Evolutionary conservation across 2,329 filamentous ascomycete species (phyloP), one percentile per base, ranked within the genome.

Genomic region (Colletotrichum sp.): DNA sequence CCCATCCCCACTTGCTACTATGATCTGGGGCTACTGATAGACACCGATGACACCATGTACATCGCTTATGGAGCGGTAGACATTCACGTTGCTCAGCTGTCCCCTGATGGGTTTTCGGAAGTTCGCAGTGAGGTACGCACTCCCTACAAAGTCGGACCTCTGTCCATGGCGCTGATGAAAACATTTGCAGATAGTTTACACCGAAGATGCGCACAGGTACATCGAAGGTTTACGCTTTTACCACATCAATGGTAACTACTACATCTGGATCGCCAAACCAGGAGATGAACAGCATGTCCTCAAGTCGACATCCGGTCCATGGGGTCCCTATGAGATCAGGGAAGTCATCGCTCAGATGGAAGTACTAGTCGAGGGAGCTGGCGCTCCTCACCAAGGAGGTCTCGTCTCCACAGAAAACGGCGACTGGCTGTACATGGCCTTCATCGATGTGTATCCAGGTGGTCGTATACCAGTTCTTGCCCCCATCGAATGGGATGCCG

Each of bases 351-450:
- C 86, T 16, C 77, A 80, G 38, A 83, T 88, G 13, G 55, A 76
- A 0, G 80, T 84, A 0, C 87, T 88, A 0, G 77, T 90, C 0
- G 65, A 82, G 0, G 84, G 82, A 24, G 84, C 84, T 0, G 88
- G 88, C 1, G 80, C 78, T 18, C 84, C 86, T 0, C 87, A 90
- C 76, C 90, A 91, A 78, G 89, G 89, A 2, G 86, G 87, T 18
- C 80, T 91, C 11, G 84, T 91, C 6, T 83, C 89, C 62, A 89
- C 87, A 0, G 84, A 84, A 3, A 78, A 84, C 21, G 86, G 86
- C 1, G 80, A 86, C n/a, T 91, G 89, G 89, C 90, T 89, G 76
- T 91, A 89, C 76, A 86, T 90, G 78, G 84, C 86, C 0, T 91
- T 91, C 77, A 80, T 86, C 33, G 87, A 88, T 75, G 82, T 84